Base-by-base conservation (phyloP, 768 basidiomycete genomes). In the Naganishia kalamii region DNA sequence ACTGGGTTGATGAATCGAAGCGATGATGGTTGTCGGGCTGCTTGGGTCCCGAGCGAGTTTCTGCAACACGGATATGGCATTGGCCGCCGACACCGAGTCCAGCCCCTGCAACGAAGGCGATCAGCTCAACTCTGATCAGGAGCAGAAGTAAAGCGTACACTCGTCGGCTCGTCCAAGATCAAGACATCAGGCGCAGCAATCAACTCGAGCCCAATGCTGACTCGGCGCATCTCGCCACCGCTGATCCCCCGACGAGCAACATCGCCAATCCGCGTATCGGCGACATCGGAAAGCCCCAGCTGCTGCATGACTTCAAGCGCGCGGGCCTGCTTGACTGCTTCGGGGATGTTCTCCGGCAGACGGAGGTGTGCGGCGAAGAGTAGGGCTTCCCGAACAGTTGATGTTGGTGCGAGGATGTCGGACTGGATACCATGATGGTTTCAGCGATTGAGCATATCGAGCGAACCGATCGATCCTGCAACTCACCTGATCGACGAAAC, bases 201-300 rank as follows among this genome's bases (percentile, higher is more conserved):
- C 11, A 96, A 82, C 79, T 94, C 92, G 40, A 92, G 79, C 5
- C 91, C 92, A 66, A 96, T 93, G 65, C 87, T 90, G 5, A 96
- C 88, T 54, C 92, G 81, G 49, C 92, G 83, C 82, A 89, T 89
- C 77, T 96, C 92, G 11, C 92, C 92, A 12, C 92, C 92, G 71
- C 88, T 89, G 59, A 96, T 91, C 0, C 90, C 92, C 50, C 91
- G 82, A 21, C 84, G 81, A 68, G 87, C 86, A 5, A 85, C 84
- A 11, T 86, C 86, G 4, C 87, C 85, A 41, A 96, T 92, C 62
- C 88, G 81, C 2, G 84, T 82, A 73, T 94, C 80, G 17, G 84
- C 85, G 15, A 94, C 80, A 41, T 83, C 81, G 8, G 82, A 79
- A 27, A 97, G 84, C 1, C 91, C 90, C 2, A 97, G 84, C 73